Evolutionary conservation across 129 eudicot species (phyloP).

Genomic region (Cynara cardunculus): DNA sequence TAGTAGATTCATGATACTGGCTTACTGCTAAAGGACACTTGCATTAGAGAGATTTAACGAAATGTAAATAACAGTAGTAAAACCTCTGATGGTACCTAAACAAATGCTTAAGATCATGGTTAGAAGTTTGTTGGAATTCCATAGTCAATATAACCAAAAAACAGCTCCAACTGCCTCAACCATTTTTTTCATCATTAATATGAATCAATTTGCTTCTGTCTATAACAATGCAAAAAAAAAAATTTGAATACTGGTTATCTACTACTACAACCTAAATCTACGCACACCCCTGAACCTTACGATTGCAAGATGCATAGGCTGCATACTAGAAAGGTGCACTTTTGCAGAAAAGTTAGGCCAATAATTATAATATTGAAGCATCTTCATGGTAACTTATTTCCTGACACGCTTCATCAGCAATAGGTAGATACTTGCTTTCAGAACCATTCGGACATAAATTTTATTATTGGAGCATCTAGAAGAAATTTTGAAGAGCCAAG

Average conservation of each 20-base stretch:
- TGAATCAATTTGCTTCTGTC: background rate
- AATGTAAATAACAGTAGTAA: background rate
- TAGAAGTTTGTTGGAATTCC: background rate
- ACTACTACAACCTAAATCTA: background rate
- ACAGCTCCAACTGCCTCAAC: background rate
- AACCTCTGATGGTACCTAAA: background rate
- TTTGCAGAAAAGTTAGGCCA: background rate
- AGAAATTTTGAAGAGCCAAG: background rate
- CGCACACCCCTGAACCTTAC: constrained; percentile 1
- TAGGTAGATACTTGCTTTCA: background rate
- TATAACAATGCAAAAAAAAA: background rate
- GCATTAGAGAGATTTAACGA: background rate
- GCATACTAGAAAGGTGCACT: background rate
- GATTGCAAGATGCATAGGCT: constrained; percentile 10
- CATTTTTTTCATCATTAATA: background rate
- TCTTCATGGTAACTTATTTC: background rate
- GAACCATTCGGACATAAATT: background rate
- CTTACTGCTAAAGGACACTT: background rate
- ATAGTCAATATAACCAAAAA: constrained; percentile 4
- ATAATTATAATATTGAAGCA: background rate
- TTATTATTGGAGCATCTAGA: background rate
- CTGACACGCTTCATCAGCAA: background rate
- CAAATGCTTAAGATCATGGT: background rate
- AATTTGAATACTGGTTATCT: background rate
- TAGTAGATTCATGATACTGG: background rate